Evolutionary conservation across 148 eudicot species (phyloP).

Genomic region (Dysphania ambrosioides): DNA sequence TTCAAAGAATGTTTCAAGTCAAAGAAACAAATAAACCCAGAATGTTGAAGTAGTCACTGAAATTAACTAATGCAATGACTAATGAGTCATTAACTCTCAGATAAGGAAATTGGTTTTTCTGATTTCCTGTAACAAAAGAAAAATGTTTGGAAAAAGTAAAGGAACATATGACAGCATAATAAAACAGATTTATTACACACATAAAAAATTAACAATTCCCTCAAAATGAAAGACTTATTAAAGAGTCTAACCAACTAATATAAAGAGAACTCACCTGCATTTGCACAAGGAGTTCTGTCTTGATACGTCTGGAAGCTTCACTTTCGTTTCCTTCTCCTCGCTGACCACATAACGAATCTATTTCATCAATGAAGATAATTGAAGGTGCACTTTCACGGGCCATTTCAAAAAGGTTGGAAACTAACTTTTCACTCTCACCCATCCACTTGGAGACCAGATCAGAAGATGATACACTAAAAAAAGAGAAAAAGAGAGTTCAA

Average conservation of each 20-base stretch:
- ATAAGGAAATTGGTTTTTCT: too few species aligned
- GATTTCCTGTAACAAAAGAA: too few species aligned
- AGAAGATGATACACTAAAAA: constrained; percentile 86
- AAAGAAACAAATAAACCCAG: neutral
- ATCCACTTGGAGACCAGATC: constrained; percentile 99
- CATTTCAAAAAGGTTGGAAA: constrained; percentile 94
- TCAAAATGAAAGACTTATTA: neutral
- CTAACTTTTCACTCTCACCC: constrained; percentile 99
- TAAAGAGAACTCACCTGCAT: constrained; percentile 67
- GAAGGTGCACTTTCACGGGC: constrained; percentile 98
- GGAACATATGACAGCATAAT: neutral
- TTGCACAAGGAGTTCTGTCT: constrained; percentile 97
- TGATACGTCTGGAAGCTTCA: constrained; percentile 98
- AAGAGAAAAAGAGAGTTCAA: constrained; percentile 35
- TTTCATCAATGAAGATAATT: constrained; percentile 92
- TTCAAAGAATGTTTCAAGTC: neutral
- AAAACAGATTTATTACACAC: neutral
- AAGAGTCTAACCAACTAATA: neutral
- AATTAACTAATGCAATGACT: neutral
- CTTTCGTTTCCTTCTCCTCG: constrained; percentile 99
- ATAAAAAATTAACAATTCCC: neutral
- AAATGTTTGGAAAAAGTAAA: neutral
- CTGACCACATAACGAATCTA: constrained; percentile 97
- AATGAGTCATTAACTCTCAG: neutral
- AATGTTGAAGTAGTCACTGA: neutral